phyloP scores from a whole-genome alignment of 176 grass and related monocot genomes.

The Stipa capillata region DNA sequence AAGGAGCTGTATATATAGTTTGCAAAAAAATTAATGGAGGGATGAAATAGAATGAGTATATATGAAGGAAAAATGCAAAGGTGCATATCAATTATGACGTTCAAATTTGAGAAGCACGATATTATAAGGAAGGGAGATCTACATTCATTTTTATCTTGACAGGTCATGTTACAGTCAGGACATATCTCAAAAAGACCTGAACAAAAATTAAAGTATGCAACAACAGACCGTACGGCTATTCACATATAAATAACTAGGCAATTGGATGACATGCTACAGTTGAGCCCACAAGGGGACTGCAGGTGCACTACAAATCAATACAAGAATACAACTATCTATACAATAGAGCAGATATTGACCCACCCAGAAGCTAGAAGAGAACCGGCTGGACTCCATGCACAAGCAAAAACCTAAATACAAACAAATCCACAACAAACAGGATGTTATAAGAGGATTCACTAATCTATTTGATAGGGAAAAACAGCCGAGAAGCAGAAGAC shows the following conservation, averaged over 20 bases:
- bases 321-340: neutral
- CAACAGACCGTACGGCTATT: neutral
- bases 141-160: neutral
- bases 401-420: slow-evolving; percentile 78
- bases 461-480: slow-evolving; percentile 4
- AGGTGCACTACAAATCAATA: neutral
- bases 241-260: neutral
- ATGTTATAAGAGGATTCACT: slow-evolving; percentile 2
- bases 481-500: neutral
- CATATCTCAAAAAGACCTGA: neutral
- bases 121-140: neutral
- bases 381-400: slow-evolving; percentile 94
- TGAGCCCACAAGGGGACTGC: neutral
- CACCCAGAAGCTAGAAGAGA: slow-evolving; percentile 97
- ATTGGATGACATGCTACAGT: neutral
- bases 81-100: neutral
- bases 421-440: slow-evolving; percentile 22
- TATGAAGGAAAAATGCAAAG: neutral
- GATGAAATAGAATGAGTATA: neutral
- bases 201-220: neutral
- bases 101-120: neutral
- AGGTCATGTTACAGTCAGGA: neutral
- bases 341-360: slow-evolving; percentile 13
- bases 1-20: neutral
- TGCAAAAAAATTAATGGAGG: neutral